Conservation (phyloP, 345 rosid species). For the Lumnitzera racemosa region DNA sequence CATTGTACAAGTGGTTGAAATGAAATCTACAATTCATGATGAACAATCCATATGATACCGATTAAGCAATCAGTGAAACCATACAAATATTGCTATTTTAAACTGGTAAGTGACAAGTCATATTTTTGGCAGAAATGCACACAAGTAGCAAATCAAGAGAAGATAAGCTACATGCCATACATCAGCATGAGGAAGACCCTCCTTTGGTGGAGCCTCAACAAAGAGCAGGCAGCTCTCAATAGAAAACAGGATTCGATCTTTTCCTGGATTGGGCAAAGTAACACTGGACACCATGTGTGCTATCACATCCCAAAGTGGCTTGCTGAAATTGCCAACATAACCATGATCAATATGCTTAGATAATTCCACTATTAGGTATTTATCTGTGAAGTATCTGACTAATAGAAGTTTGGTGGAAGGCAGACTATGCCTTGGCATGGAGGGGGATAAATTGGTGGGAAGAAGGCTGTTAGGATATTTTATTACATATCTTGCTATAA, state of each 20-base stretch:
- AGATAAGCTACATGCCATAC: slow-evolving; percentile 31
- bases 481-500: too few species aligned
- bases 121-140: slow-evolving; percentile 8
- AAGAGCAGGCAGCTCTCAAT: slow-evolving; percentile 80
- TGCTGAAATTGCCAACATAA: slow-evolving; percentile 50
- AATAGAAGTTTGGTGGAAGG: too few species aligned
- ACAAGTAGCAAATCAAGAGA: slow-evolving; percentile 6
- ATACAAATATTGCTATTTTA: too few species aligned
- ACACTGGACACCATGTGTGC: slow-evolving; percentile 69
- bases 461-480: too few species aligned
- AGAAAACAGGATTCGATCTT: slow-evolving; percentile 83
- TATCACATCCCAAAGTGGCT: slow-evolving; percentile 88
- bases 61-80: too few species aligned
- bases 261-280: slow-evolving; percentile 92
- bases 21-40: slow-evolving; percentile 59
- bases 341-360: too few species aligned
- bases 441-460: too few species aligned
- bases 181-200: slow-evolving; percentile 91
- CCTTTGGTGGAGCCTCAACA: slow-evolving; percentile 88
- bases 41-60: not conserved
- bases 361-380: too few species aligned
- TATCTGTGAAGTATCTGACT: too few species aligned
- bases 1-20: slow-evolving; percentile 95
- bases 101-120: not conserved
- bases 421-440: too few species aligned